phyloP scores from a whole-genome alignment of 1,139 yeast genomes.

The Arxiozyma heterogenica region DNA sequence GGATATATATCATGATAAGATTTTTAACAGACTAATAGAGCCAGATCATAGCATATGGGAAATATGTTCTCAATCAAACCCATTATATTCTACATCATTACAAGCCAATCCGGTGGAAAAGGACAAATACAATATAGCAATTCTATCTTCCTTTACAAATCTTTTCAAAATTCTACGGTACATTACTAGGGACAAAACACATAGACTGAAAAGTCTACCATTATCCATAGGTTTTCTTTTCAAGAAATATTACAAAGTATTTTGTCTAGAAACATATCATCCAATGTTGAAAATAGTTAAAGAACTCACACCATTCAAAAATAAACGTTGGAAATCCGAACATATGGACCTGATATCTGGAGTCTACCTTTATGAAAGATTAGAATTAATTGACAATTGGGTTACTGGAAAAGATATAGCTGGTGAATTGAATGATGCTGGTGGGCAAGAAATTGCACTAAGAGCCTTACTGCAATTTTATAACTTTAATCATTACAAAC shows the following conservation, averaged over 20 bases:
- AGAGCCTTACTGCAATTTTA: constrained; percentile 74
- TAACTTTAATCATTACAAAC: constrained; percentile 50
- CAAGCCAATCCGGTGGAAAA: not conserved
- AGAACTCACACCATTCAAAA: constrained; percentile 80
- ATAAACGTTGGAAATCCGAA: constrained; percentile 86
- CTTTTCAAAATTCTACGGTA: constrained; percentile 19
- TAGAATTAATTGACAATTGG: constrained; percentile 80
- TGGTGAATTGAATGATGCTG: constrained; percentile 65
- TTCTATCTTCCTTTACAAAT: constrained; percentile 28
- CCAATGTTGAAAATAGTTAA: constrained; percentile 69
- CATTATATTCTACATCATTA: constrained; percentile 8
- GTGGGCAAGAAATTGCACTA: constrained; percentile 78
- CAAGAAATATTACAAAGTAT: constrained; percentile 33
- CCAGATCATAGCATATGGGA: constrained; percentile 42
- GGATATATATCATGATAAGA: constrained; percentile 33
- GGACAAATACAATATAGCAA: constrained; percentile 25
- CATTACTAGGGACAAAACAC: constrained; percentile 28
- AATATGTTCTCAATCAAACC: constrained; percentile 22
- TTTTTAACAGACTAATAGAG: constrained; percentile 35
- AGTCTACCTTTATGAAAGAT: constrained; percentile 66
- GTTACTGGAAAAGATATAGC: constrained; percentile 75
- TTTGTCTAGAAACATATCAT: constrained; percentile 53
- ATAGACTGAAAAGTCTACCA: constrained; percentile 29
- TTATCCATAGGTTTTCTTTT: constrained; percentile 27
- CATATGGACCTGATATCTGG: constrained; percentile 92